These are phyloP conservation scores for Nicotiana undulata DNA, from an alignment of 257 asterid species.

Conservation along the genomic window DNA sequence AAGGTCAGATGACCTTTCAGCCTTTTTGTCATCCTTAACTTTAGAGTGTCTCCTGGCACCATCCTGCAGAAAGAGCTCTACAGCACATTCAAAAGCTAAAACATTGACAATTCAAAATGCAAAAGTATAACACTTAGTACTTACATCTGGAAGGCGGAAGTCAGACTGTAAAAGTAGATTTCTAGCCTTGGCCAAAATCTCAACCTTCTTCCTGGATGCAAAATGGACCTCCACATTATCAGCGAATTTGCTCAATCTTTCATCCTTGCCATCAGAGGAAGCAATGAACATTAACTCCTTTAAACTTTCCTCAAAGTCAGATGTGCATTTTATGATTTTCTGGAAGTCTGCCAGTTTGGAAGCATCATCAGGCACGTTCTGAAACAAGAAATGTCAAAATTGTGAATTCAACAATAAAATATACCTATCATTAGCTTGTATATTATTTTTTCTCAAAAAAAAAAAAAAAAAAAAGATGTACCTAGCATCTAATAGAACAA, in stretches of 20 bases:
- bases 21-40: slow-evolving; percentile 28
- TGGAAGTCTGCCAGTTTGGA: slow-evolving; percentile 90
- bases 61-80: slow-evolving; percentile 33
- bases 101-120: slow-evolving; percentile 5
- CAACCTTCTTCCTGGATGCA: slow-evolving; percentile 79
- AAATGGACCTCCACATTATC: slow-evolving; percentile 93
- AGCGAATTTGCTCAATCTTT: slow-evolving; percentile 69
- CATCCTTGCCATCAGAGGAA: slow-evolving; percentile 59
- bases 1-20: slow-evolving; percentile 31
- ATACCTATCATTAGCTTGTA: not conserved
- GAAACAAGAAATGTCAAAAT: slow-evolving; percentile 22
- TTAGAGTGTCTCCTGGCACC: slow-evolving; percentile 20
- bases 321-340: slow-evolving; percentile 61
- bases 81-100: not conserved
- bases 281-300: slow-evolving; percentile 70
- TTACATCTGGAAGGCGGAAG: slow-evolving; percentile 75
- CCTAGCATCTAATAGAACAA: not conserved
- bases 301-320: slow-evolving; percentile 68
- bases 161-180: slow-evolving; percentile 58
- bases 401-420: not conserved
- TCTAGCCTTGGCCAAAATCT: slow-evolving; percentile 85
- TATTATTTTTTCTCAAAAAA: too few species aligned
- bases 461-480: not conserved
- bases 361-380: slow-evolving; percentile 95
- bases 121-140: slow-evolving; percentile 15